Percentiles rank a stretch among this genome's conserved stretches.
phyloP scores from a whole-genome alignment of 441 rosid genomes.

The Lepidium campestre region DNA sequence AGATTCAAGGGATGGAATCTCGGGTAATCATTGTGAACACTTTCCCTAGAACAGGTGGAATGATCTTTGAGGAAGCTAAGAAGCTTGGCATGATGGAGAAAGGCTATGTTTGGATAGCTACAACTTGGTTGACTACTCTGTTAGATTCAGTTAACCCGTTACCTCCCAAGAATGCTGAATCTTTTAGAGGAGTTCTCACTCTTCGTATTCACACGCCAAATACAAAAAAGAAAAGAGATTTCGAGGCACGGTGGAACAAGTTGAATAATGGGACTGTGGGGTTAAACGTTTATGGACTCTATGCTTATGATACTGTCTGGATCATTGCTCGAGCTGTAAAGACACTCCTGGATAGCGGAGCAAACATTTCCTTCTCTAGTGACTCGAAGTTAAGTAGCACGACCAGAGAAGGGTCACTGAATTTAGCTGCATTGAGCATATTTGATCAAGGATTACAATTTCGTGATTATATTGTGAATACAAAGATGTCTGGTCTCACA shows the following conservation, averaged over 20 bases:
- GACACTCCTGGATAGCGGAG: slow-evolving; percentile 53
- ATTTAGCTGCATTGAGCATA: slow-evolving; percentile 69
- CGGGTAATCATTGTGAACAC: slow-evolving; percentile 68
- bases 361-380: slow-evolving; percentile 64
- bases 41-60: slow-evolving; percentile 38
- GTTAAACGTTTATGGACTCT: slow-evolving; percentile 66
- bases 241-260: slow-evolving; percentile 58
- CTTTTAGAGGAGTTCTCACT: slow-evolving; percentile 57
- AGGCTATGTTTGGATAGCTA: slow-evolving; percentile 88
- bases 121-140: slow-evolving; percentile 73
- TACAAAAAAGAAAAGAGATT: slow-evolving; percentile 55
- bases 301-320: slow-evolving; percentile 95
- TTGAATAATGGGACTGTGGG: slow-evolving; percentile 65
- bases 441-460: slow-evolving; percentile 65
- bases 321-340: slow-evolving; percentile 73
- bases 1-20: slow-evolving; percentile 70
- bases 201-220: slow-evolving; percentile 65
- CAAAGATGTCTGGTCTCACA: slow-evolving; percentile 64
- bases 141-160: slow-evolving; percentile 50
- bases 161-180: slow-evolving; percentile 25
- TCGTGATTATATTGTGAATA: slow-evolving; percentile 45
- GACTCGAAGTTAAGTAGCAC: slow-evolving; percentile 44
- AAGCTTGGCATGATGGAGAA: slow-evolving; percentile 79
- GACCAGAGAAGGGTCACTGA: slow-evolving; percentile 55
- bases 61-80: slow-evolving; percentile 61